phyloP scores from a whole-genome alignment of 441 rosid genomes.

The Populus hybrid region DNA sequence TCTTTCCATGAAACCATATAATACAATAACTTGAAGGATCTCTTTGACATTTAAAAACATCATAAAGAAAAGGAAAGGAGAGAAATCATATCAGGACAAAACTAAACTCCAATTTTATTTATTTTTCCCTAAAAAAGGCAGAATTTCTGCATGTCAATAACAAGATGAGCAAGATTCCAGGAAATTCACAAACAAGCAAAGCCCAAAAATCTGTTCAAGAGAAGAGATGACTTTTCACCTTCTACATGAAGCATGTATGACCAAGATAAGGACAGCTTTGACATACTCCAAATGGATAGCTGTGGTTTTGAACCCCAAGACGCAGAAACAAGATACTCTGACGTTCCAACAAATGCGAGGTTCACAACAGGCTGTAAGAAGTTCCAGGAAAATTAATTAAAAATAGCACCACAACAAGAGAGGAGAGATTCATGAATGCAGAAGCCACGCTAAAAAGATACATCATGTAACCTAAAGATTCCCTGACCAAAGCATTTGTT shows the following conservation, averaged over 20 bases:
- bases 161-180: not conserved
- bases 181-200: not conserved
- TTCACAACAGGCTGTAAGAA: slow-evolving; percentile 66
- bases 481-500: not conserved
- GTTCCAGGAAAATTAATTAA: slow-evolving; percentile 14
- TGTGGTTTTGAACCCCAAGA: slow-evolving; percentile 64
- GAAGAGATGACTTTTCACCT: slow-evolving; percentile 44
- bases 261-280: slow-evolving; percentile 69
- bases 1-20: not conserved
- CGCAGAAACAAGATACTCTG: slow-evolving; percentile 80
- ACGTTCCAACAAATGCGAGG: slow-evolving; percentile 71
- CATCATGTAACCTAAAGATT: not conserved
- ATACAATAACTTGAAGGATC: not conserved
- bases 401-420: not conserved
- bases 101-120: not conserved
- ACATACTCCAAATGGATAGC: slow-evolving; percentile 78
- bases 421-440: not conserved
- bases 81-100: not conserved
- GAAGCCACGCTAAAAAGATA: not conserved
- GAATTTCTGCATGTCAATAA: not conserved
- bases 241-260: slow-evolving; percentile 77
- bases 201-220: not conserved
- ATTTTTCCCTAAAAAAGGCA: not conserved
- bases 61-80: not conserved
- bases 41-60: not conserved